Evolutionary conservation across 176 grass and related monocot genomes (phyloP).

Genomic region (Eleusine coracana): DNA sequence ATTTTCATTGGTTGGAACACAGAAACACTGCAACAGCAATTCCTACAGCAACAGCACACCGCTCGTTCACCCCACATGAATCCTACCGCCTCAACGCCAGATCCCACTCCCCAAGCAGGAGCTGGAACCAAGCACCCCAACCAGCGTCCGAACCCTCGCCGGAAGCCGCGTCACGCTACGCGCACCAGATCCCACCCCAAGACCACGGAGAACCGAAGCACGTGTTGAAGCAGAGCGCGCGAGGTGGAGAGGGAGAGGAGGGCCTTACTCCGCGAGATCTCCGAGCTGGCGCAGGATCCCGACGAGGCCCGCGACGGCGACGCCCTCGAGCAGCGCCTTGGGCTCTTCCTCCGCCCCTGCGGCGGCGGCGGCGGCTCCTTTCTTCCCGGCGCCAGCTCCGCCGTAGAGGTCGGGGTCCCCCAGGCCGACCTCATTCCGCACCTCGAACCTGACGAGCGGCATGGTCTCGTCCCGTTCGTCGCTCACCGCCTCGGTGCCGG

Average conservation of each 20-base stretch:
- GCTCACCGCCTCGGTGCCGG: slow-evolving; percentile 31
- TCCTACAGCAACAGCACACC: background rate
- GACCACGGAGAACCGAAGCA: slow-evolving; percentile 5
- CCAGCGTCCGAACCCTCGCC: slow-evolving; percentile 2
- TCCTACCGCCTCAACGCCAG: slow-evolving; percentile 27
- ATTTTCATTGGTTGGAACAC: background rate
- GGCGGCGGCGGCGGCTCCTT: background rate
- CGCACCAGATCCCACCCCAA: slow-evolving; percentile 21
- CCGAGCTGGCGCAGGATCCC: slow-evolving; percentile 98
- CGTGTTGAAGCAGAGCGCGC: background rate
- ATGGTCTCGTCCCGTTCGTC: slow-evolving; percentile 29
- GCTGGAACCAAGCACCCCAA: background rate
- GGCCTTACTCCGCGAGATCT: slow-evolving; percentile 91
- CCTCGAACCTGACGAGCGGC: slow-evolving; percentile 89
- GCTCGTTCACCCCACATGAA: background rate
- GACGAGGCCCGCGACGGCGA: slow-evolving; percentile 94
- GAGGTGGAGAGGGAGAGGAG: background rate
- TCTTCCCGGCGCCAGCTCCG: slow-evolving; percentile 14
- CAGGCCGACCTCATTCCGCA: slow-evolving; percentile 90
- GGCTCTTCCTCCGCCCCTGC: slow-evolving; percentile 61
- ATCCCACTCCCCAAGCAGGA: slow-evolving; percentile 30
- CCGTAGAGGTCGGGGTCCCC: slow-evolving; percentile 79
- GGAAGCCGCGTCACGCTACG: background rate
- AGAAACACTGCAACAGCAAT: background rate
- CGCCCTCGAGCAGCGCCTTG: slow-evolving; percentile 87